Evolutionary conservation across 208 protist species (phyloP).

Genomic region (Trypanosoma avium): DNA sequence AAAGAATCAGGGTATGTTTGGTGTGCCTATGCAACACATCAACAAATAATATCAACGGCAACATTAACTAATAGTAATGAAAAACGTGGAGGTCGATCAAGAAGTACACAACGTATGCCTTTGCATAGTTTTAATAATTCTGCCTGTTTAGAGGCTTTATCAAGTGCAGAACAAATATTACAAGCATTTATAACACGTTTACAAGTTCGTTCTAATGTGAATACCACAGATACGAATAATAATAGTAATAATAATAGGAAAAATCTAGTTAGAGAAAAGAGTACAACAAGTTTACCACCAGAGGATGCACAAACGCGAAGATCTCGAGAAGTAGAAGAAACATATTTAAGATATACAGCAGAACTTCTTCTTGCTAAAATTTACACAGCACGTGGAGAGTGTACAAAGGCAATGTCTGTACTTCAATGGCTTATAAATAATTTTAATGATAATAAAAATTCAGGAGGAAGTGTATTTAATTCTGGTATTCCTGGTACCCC

Average conservation of each 20-base stretch:
- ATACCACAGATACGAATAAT: not conserved
- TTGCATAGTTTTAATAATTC: constrained; percentile 18
- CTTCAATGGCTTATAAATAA: constrained; percentile 10
- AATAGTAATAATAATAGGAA: not conserved
- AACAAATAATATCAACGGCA: not conserved
- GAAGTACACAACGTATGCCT: constrained; percentile 1
- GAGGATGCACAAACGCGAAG: constrained; percentile 5
- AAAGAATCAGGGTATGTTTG: constrained; percentile 58
- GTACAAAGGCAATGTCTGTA: constrained; percentile 9
- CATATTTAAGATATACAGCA: constrained; percentile 13
- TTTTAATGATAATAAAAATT: constrained; percentile 4
- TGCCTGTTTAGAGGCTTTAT: constrained; percentile 62
- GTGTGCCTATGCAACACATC: constrained; percentile 18
- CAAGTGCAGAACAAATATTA: constrained; percentile 45
- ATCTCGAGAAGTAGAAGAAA: constrained; percentile 10
- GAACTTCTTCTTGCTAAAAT: constrained; percentile 23
- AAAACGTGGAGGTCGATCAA: constrained; percentile 14
- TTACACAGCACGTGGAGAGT: constrained; percentile 23
- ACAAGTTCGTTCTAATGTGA: not conserved
- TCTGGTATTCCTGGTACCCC: constrained; percentile 16
- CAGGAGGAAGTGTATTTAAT: not conserved
- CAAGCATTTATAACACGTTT: constrained; percentile 28
- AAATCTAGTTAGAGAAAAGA: not conserved
- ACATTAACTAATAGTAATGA: not conserved
- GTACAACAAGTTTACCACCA: not conserved